Evolutionary conservation across 306 rosid species (phyloP).

Genomic region (Glycyrrhiza uralensis): DNA sequence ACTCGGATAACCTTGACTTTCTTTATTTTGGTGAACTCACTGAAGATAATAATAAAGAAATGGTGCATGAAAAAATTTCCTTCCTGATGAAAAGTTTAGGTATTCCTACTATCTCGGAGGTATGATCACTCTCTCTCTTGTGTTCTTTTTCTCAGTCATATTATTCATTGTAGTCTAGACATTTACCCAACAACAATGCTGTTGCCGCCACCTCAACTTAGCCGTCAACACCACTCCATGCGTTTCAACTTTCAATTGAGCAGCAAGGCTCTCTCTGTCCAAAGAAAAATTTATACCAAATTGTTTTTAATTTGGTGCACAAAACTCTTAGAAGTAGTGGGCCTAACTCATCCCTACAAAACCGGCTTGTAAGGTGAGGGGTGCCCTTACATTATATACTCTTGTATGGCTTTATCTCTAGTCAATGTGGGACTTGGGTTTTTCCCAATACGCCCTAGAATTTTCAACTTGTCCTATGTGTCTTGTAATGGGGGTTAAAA

Average conservation of each 20-base stretch:
- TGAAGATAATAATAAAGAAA: conserved; percentile 46
- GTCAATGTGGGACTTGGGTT: too few species aligned
- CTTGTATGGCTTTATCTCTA: too few species aligned
- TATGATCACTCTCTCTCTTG: conserved; percentile 31
- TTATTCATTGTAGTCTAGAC: neutral
- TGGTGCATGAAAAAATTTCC: conserved; percentile 46
- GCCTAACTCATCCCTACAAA: too few species aligned
- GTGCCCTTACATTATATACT: too few species aligned
- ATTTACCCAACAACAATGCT: neutral
- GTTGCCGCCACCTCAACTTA: neutral
- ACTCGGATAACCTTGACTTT: conserved; percentile 62
- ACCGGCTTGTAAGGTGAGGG: too few species aligned
- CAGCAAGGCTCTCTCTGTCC: neutral
- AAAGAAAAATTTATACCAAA: neutral
- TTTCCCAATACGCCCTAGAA: too few species aligned
- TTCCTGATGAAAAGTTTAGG: conserved; percentile 69
- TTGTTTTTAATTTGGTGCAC: neutral
- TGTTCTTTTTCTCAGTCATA: conserved; percentile 1
- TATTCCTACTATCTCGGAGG: conserved; percentile 89
- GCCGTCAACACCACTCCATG: neutral
- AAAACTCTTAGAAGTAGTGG: neutral
- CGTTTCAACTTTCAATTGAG: neutral
- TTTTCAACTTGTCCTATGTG: neutral
- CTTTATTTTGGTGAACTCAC: conserved; percentile 55
- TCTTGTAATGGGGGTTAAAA: neutral